Evolutionary conservation across 1,284 basidiomycete genomes (phyloP), one percentile per base, ranked within the genome.

Genomic region (Leccinum pallidistipes): DNA sequence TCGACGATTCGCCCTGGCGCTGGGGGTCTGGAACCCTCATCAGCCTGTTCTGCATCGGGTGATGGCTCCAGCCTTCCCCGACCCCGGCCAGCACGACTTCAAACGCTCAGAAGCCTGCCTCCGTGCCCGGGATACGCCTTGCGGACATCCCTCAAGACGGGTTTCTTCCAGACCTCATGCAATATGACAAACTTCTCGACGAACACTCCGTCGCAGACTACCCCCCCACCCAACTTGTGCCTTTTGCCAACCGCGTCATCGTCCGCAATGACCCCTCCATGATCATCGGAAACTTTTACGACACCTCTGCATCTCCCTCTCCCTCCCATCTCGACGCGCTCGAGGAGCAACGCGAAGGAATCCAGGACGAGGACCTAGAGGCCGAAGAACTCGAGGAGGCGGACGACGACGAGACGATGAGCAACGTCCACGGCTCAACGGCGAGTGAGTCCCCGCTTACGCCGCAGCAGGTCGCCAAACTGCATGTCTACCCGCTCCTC

Each of bases 401-500:
- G 21, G 64, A 66, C 54, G 66, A 63, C 24, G 68, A 65, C n/a
- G 76, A 68, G 10, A 64, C 62, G n/a, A 65, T 66, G 58, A 64
- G 65, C 57, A 65, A 72, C 31, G 59, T 64, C 45, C 62, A 61
- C 27, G 9, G 50, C 59, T 69, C 70, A n/a, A 68, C 68, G 53
- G 38, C 65, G 11, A 65, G 65, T 45, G 65, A 60, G 31, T 62
- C 55, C 9, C 68, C 71, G 3, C 68, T 72, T 51, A 62, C 70
- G 9, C 67, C 62, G 3, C 7, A 40, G 12, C 67, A 71, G n/a
- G 49, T 78, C 52, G 60, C 70, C 38, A 74, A 76, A 36, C 77
- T 89, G 34, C 83, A 87, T 71, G 74, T 80, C 29, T 88, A 86
- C 65, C 81, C 84, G 1, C 78, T 91, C 62, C 74, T 89, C 66